Base-by-base conservation (phyloP, 805 yeast species). In the Myxozyma sirexii region DNA sequence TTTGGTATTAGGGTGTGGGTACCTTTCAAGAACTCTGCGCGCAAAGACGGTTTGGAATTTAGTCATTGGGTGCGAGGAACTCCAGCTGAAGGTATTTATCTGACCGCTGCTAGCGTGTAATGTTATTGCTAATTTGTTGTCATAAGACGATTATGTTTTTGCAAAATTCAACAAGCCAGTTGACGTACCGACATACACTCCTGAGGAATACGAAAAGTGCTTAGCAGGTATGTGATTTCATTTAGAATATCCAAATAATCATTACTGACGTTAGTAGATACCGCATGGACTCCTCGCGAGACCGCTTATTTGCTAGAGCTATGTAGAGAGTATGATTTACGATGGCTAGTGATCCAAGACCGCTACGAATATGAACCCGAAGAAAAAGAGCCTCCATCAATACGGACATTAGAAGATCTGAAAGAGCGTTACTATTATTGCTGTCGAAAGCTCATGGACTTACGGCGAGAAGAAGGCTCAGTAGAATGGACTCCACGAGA, bases 31-130 rank as follows among this genome's bases (percentile, higher is more conserved):
- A 84, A 84, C 63, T 74, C 75, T 4, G 79, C 84, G 0, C 76
- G 87, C 57, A 69, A 66, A 2, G 85, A 82, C 48, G 83, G 72
- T 0, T 71, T 85, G 26, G 76, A 75, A 43, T 77, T 93, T 42
- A 76, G 78, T 58, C 98, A 94, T 74, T 94, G 99, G 98, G 92
- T 85, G 1, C 84, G 88, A 61, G 97, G 94, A 0, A 76, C 86
- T 61, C 59, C 68, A 19, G 13, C 50, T 4, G 41, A 59, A 12
- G 64, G 59, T 57, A 35, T 15, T 46, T 10, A 24, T 27, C 19
- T 15, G 4, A 17, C 17, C 15, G 17, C 15, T 17, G 23, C 7
- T 19, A 3, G 33, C 37, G 4, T 7, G n/a, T n/a, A 29, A 6
- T 7, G 24, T 2, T 5, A 24, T 5, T 8, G 13, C 31, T 39